Evolutionary conservation across 2,329 filamentous ascomycete genomes (phyloP).

Genomic region (Phyllosticta citriasiana): DNA sequence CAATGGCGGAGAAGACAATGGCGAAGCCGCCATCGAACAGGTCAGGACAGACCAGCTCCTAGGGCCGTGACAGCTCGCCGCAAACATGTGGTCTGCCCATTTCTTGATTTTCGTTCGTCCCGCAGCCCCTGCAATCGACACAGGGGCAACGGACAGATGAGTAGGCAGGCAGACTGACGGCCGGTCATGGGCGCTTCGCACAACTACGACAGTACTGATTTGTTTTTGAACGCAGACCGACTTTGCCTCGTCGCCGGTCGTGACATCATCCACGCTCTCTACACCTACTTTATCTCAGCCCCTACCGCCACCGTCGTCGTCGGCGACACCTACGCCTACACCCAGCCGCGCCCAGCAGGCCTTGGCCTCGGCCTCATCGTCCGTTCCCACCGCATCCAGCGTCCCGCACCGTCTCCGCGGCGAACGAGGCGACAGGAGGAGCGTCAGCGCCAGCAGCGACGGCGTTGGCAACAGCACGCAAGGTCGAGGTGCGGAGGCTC

Average conservation of each 20-base stretch:
- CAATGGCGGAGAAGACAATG: constrained; percentile 23
- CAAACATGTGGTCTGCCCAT: constrained; percentile 11
- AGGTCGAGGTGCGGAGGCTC: not conserved
- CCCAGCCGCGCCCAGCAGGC: not conserved
- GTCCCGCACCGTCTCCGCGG: not conserved
- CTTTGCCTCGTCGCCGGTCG: not conserved
- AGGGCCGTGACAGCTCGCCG: constrained; percentile 4
- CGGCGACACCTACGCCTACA: not conserved
- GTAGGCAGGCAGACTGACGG: not conserved
- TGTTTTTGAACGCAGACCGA: not conserved
- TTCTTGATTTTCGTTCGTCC: not conserved
- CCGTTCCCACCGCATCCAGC: not conserved
- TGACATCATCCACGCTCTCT: not conserved
- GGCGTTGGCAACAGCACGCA: not conserved
- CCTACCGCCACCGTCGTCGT: not conserved
- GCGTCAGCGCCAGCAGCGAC: not conserved
- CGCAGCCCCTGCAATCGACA: not conserved
- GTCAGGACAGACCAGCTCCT: constrained; percentile 5
- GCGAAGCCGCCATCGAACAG: constrained; percentile 3
- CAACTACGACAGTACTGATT: not conserved
- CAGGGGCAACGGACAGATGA: not conserved
- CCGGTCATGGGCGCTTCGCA: not conserved
- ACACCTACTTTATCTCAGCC: not conserved
- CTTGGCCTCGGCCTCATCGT: not conserved
- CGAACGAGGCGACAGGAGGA: not conserved